phyloP scores from a whole-genome alignment of 768 basidiomycete species.

The Tulasnella sp. region DNA sequence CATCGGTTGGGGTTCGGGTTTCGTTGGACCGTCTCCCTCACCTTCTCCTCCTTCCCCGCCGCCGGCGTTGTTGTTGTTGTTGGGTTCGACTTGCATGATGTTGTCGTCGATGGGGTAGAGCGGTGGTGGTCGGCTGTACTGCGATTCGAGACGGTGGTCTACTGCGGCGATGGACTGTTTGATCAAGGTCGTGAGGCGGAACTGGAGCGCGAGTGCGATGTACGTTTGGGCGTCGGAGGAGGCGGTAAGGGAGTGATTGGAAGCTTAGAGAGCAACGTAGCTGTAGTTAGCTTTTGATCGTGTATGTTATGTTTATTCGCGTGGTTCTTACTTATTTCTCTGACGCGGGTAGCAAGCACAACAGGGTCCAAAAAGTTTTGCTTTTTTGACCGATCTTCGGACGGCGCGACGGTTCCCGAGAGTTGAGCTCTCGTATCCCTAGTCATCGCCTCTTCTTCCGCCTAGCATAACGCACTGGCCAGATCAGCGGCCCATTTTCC shows the following conservation, averaged over 20 bases:
- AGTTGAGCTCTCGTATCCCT: slow-evolving; percentile 43
- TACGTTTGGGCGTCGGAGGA: slow-evolving; percentile 68
- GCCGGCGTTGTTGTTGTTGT: too few species aligned
- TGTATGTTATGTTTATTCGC: neutral
- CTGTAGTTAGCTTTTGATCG: neutral
- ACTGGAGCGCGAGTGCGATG: slow-evolving; percentile 65
- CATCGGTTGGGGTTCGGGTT: slow-evolving; percentile 42
- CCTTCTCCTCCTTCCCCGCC: neutral
- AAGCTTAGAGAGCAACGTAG: slow-evolving; percentile 24
- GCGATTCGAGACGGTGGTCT: slow-evolving; percentile 56
- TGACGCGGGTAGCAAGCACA: slow-evolving; percentile 55
- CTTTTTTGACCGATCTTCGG: slow-evolving; percentile 68
- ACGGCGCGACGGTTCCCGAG: neutral
- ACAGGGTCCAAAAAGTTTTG: slow-evolving; percentile 65
- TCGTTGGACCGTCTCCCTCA: neutral
- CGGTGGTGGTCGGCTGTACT: slow-evolving; percentile 56
- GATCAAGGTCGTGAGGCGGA: slow-evolving; percentile 59
- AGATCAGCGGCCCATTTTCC: neutral
- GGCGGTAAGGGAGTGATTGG: slow-evolving; percentile 52
- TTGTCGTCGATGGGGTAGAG: slow-evolving; percentile 42
- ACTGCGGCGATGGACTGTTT: slow-evolving; percentile 56
- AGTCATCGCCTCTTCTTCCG: slow-evolving; percentile 57
- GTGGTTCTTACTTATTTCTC: slow-evolving; percentile 32
- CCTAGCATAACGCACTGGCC: slow-evolving; percentile 33
- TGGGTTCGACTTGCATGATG: neutral